A percentile compares a stretch with the other conserved stretches of the same genome.
These are phyloP conservation scores for Phellopilus nigrolimitatus DNA, from an alignment of 1,284 basidiomycete species.

Conservation along the genomic window DNA sequence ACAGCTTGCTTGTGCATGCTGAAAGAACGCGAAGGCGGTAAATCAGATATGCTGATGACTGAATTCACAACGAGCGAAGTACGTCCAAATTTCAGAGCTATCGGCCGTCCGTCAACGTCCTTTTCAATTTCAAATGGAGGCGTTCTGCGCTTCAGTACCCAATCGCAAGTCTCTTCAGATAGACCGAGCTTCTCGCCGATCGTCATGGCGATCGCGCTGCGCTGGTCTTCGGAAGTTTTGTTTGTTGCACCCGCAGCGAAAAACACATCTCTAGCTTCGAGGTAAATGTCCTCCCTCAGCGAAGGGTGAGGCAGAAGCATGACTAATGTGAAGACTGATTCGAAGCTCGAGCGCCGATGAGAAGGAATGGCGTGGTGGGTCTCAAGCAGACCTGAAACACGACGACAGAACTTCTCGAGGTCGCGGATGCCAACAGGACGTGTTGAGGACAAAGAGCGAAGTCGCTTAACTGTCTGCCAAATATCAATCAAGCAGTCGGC, in stretches of 20 bases:
- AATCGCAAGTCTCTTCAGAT: constrained; percentile 52
- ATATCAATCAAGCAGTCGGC: constrained; percentile 50
- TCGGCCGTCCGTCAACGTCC: constrained; percentile 54
- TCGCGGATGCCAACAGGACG: constrained; percentile 77
- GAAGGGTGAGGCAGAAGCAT: constrained; percentile 67
- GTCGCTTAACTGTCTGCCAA: constrained; percentile 52
- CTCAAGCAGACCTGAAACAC: constrained; percentile 52
- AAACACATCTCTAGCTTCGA: constrained; percentile 91
- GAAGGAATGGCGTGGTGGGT: background rate
- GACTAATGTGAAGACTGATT: constrained; percentile 39
- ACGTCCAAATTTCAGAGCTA: constrained; percentile 54
- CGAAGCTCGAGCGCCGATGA: background rate
- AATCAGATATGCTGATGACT: constrained; percentile 33
- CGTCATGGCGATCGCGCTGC: constrained; percentile 43
- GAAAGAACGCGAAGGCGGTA: constrained; percentile 57
- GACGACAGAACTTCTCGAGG: constrained; percentile 82
- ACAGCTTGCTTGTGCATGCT: constrained; percentile 88
- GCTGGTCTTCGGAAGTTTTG: constrained; percentile 46
- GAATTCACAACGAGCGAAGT: constrained; percentile 46
- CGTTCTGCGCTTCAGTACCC: constrained; percentile 52
- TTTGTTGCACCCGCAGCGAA: constrained; percentile 69
- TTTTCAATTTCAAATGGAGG: constrained; percentile 69
- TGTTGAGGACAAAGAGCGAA: constrained; percentile 48
- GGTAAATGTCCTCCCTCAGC: constrained; percentile 85
- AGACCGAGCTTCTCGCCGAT: constrained; percentile 67